Evolutionary conservation across 768 basidiomycete genomes (phyloP), one percentile per base, ranked within the genome.

Genomic region (Tricholoma bakamatsutake): DNA sequence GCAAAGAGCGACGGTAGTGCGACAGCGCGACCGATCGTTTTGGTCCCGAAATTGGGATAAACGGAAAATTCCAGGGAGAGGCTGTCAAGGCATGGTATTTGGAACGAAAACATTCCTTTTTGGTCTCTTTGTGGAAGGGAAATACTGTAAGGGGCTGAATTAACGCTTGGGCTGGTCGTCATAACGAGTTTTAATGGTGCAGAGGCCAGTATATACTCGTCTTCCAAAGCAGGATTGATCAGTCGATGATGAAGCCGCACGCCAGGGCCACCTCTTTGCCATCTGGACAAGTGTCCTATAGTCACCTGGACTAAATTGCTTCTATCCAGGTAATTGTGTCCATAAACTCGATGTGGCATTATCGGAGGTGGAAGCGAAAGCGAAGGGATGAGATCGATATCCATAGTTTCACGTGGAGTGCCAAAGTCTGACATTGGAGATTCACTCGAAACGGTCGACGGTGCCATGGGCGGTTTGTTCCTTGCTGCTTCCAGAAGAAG

Each of bases 321-420:
- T 64, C 84, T 87, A 70, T 96, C 93, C 51, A 99, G 79, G 70
- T 90, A 93, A 66, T 92, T 96, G 73, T 99, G 96, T 6, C 96
- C 96, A 67, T 99, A 99, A 31, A 96, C 90, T 52, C 93, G 85
- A 67, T 98, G 93, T 28, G 97, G 94, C 82, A 99, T 96, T 67
- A 98, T 98, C 2, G 97, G 97, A 1, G 97, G 97, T 2, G 97
- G 97, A 15, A 99, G 80, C 17, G 90, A 92, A n/a, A 99, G 77
- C 1, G 88, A 88, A 13, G 97, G 97, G 59, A 99, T 99, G 58
- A 87, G 76, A 66, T 99, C 97, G 34, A 90, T 85, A 58, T 98
- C 91, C 34, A 43, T 31, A 7, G 80, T 74, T 65, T 92, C 83
- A 8, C 73, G 67, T 45, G 71, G 66, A 53, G 71, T 63, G 30